Conservation (phyloP, 2,329 filamentous ascomycete genomes). For the Ceratocystis eucalypticola region DNA sequence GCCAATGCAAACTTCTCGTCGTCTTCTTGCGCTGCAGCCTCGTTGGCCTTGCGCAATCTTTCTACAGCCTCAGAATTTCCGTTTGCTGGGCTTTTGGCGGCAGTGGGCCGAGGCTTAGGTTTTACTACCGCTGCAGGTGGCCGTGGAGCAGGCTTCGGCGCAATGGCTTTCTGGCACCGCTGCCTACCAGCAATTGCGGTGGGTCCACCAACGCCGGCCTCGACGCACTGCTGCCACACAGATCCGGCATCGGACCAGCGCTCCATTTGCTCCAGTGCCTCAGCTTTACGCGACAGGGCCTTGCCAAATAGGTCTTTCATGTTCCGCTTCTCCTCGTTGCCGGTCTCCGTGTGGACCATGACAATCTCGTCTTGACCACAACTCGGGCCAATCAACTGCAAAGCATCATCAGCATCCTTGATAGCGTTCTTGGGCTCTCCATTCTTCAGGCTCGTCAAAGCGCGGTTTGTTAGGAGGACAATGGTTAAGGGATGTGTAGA, state of each 20-base stretch:
- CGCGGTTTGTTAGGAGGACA: slow-evolving; percentile 80
- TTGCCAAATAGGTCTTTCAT: slow-evolving; percentile 94
- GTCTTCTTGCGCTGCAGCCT: slow-evolving; percentile 71
- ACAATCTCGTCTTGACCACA: slow-evolving; percentile 73
- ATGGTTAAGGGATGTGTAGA: slow-evolving; percentile 69
- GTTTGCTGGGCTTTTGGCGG: slow-evolving; percentile 21
- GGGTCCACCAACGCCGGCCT: slow-evolving; percentile 71
- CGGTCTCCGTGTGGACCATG: slow-evolving; percentile 43
- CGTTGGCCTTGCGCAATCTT: slow-evolving; percentile 68
- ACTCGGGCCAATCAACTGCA: slow-evolving; percentile 64
- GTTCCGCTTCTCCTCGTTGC: slow-evolving; percentile 54
- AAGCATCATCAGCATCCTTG: slow-evolving; percentile 65
- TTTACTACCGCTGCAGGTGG: slow-evolving; percentile 25
- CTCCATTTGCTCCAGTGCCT: slow-evolving; percentile 90
- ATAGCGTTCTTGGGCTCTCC: slow-evolving; percentile 84
- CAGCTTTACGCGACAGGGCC: slow-evolving; percentile 84
- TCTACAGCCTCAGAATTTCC: slow-evolving; percentile 60
- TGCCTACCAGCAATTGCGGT: slow-evolving; percentile 75
- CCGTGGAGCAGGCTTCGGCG: slow-evolving; percentile 44
- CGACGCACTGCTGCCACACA: slow-evolving; percentile 72
- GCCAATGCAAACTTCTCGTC: slow-evolving; percentile 84
- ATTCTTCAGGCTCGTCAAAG: slow-evolving; percentile 78
- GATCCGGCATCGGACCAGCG: slow-evolving; percentile 73
- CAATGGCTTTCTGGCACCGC: slow-evolving; percentile 76
- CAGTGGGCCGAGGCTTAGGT: slow-evolving; percentile 21